Conservation (phyloP, 257 asterid species). For the Knoxia roxburghii region DNA sequence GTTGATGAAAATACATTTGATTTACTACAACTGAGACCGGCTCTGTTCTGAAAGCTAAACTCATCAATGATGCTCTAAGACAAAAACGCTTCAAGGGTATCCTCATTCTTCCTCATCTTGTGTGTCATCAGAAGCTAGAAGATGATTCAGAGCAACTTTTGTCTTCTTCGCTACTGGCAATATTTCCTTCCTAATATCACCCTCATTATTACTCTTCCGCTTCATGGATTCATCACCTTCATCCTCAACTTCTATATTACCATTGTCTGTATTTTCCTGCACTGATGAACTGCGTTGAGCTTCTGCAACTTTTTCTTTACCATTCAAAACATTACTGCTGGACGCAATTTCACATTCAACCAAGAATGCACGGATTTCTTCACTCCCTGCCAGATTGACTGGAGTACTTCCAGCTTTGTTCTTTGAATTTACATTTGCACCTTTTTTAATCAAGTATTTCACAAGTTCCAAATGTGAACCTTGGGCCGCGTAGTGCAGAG, state of each 20-base stretch:
- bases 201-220: constrained; percentile 33
- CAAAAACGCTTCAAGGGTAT: not conserved
- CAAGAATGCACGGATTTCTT: constrained; percentile 48
- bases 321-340: constrained; percentile 18
- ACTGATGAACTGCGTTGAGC: constrained; percentile 22
- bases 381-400: constrained; percentile 66
- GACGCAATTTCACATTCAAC: constrained; percentile 36
- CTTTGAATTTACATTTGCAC: constrained; percentile 47
- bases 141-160: constrained; percentile 72
- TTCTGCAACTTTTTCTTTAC: constrained; percentile 29
- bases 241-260: constrained; percentile 19
- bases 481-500: constrained; percentile 91
- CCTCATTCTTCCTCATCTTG: constrained; percentile 56
- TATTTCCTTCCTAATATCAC: constrained; percentile 24
- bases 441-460: constrained; percentile 73
- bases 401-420: constrained; percentile 82
- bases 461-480: constrained; percentile 74
- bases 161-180: constrained; percentile 45
- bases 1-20: not conserved
- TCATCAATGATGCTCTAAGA: not conserved
- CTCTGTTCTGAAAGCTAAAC: not conserved
- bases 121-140: constrained; percentile 65
- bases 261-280: constrained; percentile 23
- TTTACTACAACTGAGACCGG: not conserved
- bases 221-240: constrained; percentile 34